These are phyloP conservation scores for Pseudonitzschia delicatissima DNA, from an alignment of 108 stramenopile species.

Conservation along the genomic window DNA sequence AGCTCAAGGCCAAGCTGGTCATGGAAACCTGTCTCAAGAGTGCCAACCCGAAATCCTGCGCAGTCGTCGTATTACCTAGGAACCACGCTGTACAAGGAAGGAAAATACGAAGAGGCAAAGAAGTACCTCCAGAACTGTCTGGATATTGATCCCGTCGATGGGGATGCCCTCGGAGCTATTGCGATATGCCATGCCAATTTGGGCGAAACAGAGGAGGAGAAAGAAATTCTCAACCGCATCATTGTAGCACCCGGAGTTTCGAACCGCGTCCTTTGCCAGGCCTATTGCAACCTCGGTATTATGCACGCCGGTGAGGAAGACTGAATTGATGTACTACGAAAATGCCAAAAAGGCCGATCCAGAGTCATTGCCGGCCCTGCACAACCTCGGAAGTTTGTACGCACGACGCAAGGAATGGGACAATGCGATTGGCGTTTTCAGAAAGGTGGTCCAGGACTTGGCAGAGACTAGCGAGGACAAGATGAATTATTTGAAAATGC, in stretches of 20 bases:
- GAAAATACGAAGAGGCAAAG: slow-evolving; percentile 28
- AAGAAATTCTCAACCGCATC: slow-evolving; percentile 20
- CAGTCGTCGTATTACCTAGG: slow-evolving; percentile 43
- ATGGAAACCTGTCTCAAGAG: slow-evolving; percentile 41
- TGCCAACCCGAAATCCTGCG: slow-evolving; percentile 40
- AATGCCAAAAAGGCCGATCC: slow-evolving; percentile 29
- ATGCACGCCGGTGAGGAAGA: slow-evolving; percentile 26
- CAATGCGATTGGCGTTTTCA: slow-evolving; percentile 27
- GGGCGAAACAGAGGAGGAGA: slow-evolving; percentile 21
- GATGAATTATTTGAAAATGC: slow-evolving; percentile 23
- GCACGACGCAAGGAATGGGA: slow-evolving; percentile 37
- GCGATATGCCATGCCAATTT: slow-evolving; percentile 22
- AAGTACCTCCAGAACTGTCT: slow-evolving; percentile 36
- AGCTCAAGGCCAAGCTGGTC: slow-evolving; percentile 32
- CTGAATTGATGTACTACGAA: slow-evolving; percentile 40
- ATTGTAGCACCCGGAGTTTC: slow-evolving; percentile 36
- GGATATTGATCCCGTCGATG: slow-evolving; percentile 37
- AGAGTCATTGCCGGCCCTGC: slow-evolving; percentile 25
- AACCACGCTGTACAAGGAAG: slow-evolving; percentile 20
- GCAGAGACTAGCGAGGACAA: slow-evolving; percentile 13
- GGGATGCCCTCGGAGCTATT: slow-evolving; percentile 34
- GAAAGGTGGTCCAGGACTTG: slow-evolving; percentile 13
- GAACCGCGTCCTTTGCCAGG: slow-evolving; percentile 17
- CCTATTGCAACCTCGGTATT: slow-evolving; percentile 48
- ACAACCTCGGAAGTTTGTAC: slow-evolving; percentile 41